A percentile compares a stretch with the other conserved stretches of the same genome.
Evolutionary conservation across 306 rosid species (phyloP).

Genomic region (Heteromeles arbutifolia): DNA sequence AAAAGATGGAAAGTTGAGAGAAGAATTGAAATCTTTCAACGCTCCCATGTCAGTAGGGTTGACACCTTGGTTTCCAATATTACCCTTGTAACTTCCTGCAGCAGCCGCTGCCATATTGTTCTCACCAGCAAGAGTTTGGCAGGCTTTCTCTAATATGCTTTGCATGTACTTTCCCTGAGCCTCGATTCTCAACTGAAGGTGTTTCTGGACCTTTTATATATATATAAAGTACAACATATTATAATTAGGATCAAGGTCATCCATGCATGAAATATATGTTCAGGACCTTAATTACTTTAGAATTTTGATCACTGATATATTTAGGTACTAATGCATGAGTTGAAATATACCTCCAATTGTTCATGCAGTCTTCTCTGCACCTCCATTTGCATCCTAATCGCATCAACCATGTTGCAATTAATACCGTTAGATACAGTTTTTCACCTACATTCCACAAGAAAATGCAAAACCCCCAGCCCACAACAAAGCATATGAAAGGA

Average conservation of each 20-base stretch:
- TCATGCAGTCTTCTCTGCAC: conserved; percentile 98
- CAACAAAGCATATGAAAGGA: conserved; percentile 7
- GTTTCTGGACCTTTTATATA: conserved; percentile 74
- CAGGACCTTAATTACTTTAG: not conserved
- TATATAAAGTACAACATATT: not conserved
- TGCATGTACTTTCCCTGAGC: conserved; percentile 99
- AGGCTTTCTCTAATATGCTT: conserved; percentile 94
- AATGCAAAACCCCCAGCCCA: conserved; percentile 32
- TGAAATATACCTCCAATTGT: conserved; percentile 71
- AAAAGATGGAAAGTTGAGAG: conserved; percentile 67
- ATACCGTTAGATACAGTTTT: conserved; percentile 35
- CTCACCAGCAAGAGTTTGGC: conserved; percentile 97
- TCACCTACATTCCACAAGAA: conserved; percentile 39
- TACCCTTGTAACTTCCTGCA: conserved; percentile 41
- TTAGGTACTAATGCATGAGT: not conserved
- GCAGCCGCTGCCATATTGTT: conserved; percentile 54
- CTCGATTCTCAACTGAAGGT: conserved; percentile 91
- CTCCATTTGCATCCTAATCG: conserved; percentile 97
- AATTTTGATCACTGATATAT: not conserved
- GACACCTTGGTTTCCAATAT: conserved; percentile 27
- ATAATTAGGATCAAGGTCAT: not conserved
- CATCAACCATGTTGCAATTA: conserved; percentile 69
- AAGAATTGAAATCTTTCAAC: conserved; percentile 64
- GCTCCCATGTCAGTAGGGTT: conserved; percentile 48
- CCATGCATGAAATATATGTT: not conserved